Base-by-base conservation (phyloP, 2,329 filamentous ascomycete species). In the Clarireedia hainanense region DNA sequence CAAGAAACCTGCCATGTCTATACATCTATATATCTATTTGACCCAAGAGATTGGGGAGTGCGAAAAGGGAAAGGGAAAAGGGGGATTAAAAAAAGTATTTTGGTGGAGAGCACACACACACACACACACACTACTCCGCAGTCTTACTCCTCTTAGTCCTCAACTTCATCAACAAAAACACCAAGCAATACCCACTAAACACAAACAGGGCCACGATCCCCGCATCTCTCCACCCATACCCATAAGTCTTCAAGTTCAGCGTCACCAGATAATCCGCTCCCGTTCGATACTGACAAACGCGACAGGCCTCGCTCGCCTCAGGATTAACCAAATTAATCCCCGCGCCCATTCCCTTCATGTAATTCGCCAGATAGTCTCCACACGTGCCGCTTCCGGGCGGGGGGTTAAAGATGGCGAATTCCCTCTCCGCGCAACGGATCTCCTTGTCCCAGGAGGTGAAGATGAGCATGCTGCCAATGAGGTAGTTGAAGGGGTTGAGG, bases 201-300 rank as follows among this genome's bases (percentile, higher is more conserved):
- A 70, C 74, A 60, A 75, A 76, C 2, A 76, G 59, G 3, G 71
- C 73, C 7, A 73, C 73, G 43, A 76, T 75, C 1, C 65, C 85
- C 0, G 80, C 80, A 68, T 88, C 76, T 49, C 85, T 75, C 85
- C 85, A 89, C 0, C 82, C 84, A 61, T 82, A 83, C 58, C 75
- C 80, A 61, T 86, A 81, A 4, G 81, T 74, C 1, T 74, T 73
- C 6, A 88, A 63, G 64, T 87, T 85, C 12, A 88, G 60, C 0
- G 75, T 80, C 2, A 69, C 63, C 2, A 88, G 67, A 60, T 85
- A 88, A 56, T 86, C 84, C 5, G 76, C 73, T 0, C 83, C 84
- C 17, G 65, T 69, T 1, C 67, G 69, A 65, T 81, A 88, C 59
- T 81, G 73, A 63, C 85, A 89, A 0, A 88, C 83, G 42, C 69